Evolutionary conservation across 1,284 basidiomycete genomes (phyloP).

Genomic region (Sporisorium iseilematis-ciliati): DNA sequence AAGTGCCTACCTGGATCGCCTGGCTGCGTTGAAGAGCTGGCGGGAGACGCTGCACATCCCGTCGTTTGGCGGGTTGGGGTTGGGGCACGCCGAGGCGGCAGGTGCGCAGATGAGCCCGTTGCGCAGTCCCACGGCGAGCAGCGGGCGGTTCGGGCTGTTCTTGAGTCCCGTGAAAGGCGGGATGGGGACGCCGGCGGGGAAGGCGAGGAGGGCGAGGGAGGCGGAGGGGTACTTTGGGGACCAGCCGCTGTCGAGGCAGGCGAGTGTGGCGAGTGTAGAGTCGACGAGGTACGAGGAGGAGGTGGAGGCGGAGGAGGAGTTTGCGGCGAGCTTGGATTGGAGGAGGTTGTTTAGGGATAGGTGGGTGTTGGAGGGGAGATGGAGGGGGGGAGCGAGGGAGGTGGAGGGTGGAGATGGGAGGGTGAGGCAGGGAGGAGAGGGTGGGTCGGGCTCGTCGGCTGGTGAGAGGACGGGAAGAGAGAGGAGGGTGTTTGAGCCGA

Average conservation of each 20-base stretch:
- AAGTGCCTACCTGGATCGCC: constrained; percentile 25
- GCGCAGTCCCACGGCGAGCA: constrained; percentile 36
- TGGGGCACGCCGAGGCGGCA: constrained; percentile 16
- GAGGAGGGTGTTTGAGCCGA: constrained; percentile 35
- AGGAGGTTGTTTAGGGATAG: constrained; percentile 36
- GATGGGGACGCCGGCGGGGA: constrained; percentile 36
- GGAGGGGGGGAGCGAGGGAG: constrained; percentile 22
- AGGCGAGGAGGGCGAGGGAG: constrained; percentile 30
- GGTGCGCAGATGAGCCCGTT: constrained; percentile 39
- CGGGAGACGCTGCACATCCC: constrained; percentile 51
- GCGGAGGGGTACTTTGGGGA: constrained; percentile 21
- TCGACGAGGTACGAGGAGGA: constrained; percentile 26
- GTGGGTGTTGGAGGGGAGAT: constrained; percentile 37
- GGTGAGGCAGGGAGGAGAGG: constrained; percentile 5
- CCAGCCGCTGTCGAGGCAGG: constrained; percentile 19
- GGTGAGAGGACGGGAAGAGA: not conserved
- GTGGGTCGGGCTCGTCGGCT: constrained; percentile 12
- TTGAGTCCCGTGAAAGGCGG: constrained; percentile 28
- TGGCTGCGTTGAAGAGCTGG: constrained; percentile 44
- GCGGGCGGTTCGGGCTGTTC: constrained; percentile 42
- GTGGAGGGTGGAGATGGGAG: not conserved
- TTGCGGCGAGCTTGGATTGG: constrained; percentile 43
- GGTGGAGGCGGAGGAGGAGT: constrained; percentile 41
- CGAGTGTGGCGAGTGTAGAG: constrained; percentile 18
- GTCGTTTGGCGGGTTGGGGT: constrained; percentile 26